phyloP scores from a whole-genome alignment of 1,284 basidiomycete species.

The Lignosus rhinocerotis region DNA sequence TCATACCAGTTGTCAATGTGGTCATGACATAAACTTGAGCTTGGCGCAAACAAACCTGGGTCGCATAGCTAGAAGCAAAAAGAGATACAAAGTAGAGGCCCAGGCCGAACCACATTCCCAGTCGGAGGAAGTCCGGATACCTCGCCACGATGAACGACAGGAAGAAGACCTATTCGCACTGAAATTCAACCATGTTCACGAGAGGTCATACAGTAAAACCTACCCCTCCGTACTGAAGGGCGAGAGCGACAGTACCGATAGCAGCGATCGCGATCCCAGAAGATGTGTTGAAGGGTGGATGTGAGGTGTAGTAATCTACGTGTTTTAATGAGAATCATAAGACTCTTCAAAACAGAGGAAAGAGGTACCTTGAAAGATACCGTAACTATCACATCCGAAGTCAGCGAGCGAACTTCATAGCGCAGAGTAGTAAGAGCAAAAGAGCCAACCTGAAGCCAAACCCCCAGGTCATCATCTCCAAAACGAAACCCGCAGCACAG shows the following conservation, averaged over 20 bases:
- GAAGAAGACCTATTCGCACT: slow-evolving; percentile 17
- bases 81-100: slow-evolving; percentile 22
- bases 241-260: slow-evolving; percentile 22
- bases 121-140: slow-evolving; percentile 26
- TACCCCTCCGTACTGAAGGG: slow-evolving; percentile 24
- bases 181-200: no score
- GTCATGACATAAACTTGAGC: not conserved
- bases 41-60: slow-evolving; percentile 11
- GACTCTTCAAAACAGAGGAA: no score
- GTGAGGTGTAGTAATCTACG: slow-evolving; percentile 25
- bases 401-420: not conserved
- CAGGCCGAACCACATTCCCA: slow-evolving; percentile 27
- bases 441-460: slow-evolving; percentile 25
- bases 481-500: slow-evolving; percentile 22
- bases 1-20: not conserved
- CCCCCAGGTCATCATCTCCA: slow-evolving; percentile 30
- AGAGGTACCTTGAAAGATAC: slow-evolving; percentile 25
- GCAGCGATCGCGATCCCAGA: slow-evolving; percentile 21
- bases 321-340: not conserved
- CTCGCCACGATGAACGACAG: slow-evolving; percentile 26
- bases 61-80: slow-evolving; percentile 30
- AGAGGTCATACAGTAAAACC: not conserved
- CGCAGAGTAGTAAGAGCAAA: not conserved
- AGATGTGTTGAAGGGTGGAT: slow-evolving; percentile 21
- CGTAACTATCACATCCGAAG: slow-evolving; percentile 17